A percentile compares a stretch with the other conserved stretches of the same genome.
These are phyloP conservation scores for Malus hybrid DNA, from an alignment of 331 rosid genomes.

Conservation along the genomic window DNA sequence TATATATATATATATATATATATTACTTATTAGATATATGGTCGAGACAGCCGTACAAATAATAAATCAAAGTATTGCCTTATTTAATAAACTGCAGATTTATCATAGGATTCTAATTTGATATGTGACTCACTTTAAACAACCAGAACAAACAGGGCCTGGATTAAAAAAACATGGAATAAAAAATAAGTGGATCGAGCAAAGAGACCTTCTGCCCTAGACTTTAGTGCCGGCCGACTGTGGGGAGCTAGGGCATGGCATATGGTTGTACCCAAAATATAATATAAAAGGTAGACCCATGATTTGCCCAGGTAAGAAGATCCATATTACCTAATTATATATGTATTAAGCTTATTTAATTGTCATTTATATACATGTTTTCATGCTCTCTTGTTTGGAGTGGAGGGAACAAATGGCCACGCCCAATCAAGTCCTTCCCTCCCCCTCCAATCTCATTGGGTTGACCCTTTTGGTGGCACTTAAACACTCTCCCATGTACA, in stretches of 20 bases:
- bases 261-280: neutral
- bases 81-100: neutral
- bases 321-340: conserved; percentile 29
- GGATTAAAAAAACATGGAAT: neutral
- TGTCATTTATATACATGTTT: conserved; percentile 17
- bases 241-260: neutral
- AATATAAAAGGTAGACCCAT: conserved; percentile 18
- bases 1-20: no score
- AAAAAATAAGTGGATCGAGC: neutral
- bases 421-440: conserved; percentile 33
- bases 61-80: neutral
- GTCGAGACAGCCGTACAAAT: neutral
- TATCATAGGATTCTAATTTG: conserved; percentile 7
- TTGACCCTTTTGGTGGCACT: conserved; percentile 57
- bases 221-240: neutral
- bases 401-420: conserved; percentile 78
- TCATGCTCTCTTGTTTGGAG: conserved; percentile 66
- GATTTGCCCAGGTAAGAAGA: conserved; percentile 60
- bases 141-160: conserved; percentile 5
- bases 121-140: neutral
- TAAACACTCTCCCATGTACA: conserved; percentile 24
- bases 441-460: conserved; percentile 40
- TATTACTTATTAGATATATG: neutral
- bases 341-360: conserved; percentile 13
- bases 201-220: neutral